These are phyloP conservation scores for Epichloe uncinata DNA, from an alignment of 2,329 filamentous ascomycete genomes.

Conservation along the genomic window DNA sequence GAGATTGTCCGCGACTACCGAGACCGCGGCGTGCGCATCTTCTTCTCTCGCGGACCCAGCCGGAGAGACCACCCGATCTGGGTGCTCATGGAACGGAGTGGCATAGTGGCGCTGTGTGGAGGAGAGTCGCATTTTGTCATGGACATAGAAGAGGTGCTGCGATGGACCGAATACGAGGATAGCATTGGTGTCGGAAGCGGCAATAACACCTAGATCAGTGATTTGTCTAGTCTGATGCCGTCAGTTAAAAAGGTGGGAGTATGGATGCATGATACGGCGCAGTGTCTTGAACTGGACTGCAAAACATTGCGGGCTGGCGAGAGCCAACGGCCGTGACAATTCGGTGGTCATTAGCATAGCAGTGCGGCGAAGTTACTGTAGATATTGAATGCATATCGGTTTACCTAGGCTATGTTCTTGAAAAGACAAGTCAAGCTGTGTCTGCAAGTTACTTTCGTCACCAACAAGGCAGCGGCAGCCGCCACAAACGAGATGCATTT, in stretches of 20 bases:
- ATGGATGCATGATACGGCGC: neutral
- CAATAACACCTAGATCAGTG: neutral
- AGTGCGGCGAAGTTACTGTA: neutral
- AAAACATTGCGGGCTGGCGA: too few relatives aligned
- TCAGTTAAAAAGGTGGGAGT: neutral
- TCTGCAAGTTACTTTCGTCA: too few relatives aligned
- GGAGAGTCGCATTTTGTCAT: conserved; percentile 66
- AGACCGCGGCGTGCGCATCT: conserved; percentile 62
- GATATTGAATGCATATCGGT: too few relatives aligned
- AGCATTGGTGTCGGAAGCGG: conserved; percentile 19
- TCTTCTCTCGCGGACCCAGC: conserved; percentile 49
- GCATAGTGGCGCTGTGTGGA: conserved; percentile 74
- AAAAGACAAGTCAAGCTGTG: too few relatives aligned
- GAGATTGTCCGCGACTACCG: conserved; percentile 79
- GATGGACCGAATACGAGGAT: conserved; percentile 63
- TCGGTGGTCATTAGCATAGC: neutral
- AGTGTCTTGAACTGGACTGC: neutral
- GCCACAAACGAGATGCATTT: too few relatives aligned
- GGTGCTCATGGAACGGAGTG: conserved; percentile 59
- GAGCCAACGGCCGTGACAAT: neutral
- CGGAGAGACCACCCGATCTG: conserved; percentile 45
- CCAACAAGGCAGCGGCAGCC: too few relatives aligned
- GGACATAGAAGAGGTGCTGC: conserved; percentile 73
- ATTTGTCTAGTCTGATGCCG: neutral
- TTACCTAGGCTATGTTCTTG: too few relatives aligned